Evolutionary conservation across 441 rosid species (phyloP), one percentile per base, ranked within the genome.

Genomic region (Gossypium aridum): DNA sequence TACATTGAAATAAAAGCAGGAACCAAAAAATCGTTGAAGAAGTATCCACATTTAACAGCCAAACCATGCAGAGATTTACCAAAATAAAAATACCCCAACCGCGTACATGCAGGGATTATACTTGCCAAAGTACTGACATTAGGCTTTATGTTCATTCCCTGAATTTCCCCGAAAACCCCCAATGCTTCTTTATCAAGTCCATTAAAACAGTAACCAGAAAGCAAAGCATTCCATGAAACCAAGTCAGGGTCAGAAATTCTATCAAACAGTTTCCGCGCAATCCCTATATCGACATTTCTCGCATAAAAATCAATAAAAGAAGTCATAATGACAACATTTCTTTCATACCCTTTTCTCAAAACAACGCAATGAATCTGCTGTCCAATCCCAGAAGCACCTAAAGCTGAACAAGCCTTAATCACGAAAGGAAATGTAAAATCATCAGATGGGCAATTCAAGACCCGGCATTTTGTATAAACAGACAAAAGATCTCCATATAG

Each of bases 1-100:
- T 87, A 80, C 85, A 85, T 75, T 39, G 89, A 84, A 49, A 87
- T 83, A 64, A 87, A 81, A 65, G 88, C 81, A 77, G 85, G 84
- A 69, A 77, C 86, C 79, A 87, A 72, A 73, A 80, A 79, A 68
- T 72, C 82, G 22, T 78, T 43, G 31, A 8, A 75, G 34, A 81
- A 28, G 71, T 43, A 77, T 61, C 89, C 86, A 56, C 76, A 83
- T 77, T 87, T 84, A n/a, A 85, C 25, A 53, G 84, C 77, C 62
- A 78, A 76, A 4, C 86, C 81, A 70, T 87, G 91, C 56, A 83
- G 71, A 73, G 78, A 85, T 64, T 64, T 77, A 60, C 89, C 85
- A 56, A 76, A 19, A 57, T 45, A 69, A 28, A 81, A 64, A 71
- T 77, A 51, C 14, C 87, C 79, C 66, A 74, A 73, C 26, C 80